These are phyloP conservation scores for Chrysochromulina tobinii DNA, from an alignment of 78 protist species.

Conservation along the genomic window DNA sequence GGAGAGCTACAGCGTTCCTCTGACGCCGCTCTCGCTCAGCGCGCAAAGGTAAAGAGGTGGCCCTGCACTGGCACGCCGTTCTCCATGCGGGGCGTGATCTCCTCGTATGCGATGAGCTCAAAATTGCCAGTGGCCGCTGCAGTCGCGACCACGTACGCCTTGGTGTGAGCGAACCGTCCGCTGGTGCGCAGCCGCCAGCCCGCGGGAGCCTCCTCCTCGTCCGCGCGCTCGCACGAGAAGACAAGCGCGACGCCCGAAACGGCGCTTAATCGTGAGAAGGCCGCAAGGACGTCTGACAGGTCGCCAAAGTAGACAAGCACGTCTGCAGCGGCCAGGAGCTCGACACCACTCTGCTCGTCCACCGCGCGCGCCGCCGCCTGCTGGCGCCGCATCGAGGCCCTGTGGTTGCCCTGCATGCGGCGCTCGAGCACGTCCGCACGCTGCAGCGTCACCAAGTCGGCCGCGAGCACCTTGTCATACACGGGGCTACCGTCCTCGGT, in stretches of 20 bases:
- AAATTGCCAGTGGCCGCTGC: neutral
- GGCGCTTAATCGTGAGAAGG: neutral
- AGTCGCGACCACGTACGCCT: neutral
- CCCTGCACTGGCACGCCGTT: neutral
- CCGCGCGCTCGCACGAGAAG: conserved; percentile 1
- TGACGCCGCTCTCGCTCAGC: no score
- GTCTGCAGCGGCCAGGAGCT: neutral
- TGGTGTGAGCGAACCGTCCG: neutral
- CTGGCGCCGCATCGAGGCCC: no score
- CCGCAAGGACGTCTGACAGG: neutral
- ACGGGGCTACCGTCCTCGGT: neutral
- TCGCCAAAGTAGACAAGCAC: conserved; percentile 23
- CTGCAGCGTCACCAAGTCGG: neutral
- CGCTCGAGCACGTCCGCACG: neutral
- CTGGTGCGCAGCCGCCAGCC: neutral
- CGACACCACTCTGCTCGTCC: neutral
- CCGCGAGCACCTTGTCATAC: neutral
- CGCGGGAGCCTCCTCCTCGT: neutral
- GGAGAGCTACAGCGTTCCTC: no score
- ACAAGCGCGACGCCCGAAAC: neutral
- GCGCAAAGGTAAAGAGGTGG: neutral
- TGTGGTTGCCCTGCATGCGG: no score
- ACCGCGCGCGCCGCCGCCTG: neutral
- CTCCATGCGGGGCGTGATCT: neutral
- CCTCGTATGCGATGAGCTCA: neutral